A percentile compares a stretch with the other conserved stretches of the same genome.
Evolutionary conservation across 306 rosid species (phyloP).

Genomic region (Lithocarpus polystachyus): DNA sequence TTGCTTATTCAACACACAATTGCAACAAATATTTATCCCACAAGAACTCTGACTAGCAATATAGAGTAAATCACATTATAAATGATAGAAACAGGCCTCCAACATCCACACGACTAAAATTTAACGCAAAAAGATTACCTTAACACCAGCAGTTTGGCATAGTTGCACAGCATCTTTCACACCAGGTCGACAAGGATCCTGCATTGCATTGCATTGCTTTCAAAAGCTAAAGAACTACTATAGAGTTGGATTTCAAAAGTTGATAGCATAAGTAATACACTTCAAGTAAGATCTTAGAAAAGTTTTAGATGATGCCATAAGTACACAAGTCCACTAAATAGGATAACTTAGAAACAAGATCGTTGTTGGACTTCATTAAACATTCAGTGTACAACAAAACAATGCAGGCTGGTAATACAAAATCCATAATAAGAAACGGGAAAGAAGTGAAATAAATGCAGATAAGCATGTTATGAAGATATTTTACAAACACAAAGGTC

Average conservation of each 20-base stretch:
- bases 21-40: not conserved
- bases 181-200: conserved; percentile 92
- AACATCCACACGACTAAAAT: not conserved
- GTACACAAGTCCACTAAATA: not conserved
- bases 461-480: not conserved
- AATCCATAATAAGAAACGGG: not conserved
- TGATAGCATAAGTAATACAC: not conserved
- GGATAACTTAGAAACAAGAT: not conserved
- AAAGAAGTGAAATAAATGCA: not conserved
- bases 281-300: not conserved
- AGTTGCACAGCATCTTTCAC: conserved; percentile 69
- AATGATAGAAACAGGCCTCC: not conserved
- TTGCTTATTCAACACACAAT: no score
- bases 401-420: not conserved
- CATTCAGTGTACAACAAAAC: not conserved
- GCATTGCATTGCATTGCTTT: conserved; percentile 32
- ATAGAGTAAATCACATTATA: not conserved
- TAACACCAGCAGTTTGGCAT: conserved; percentile 92
- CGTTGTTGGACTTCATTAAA: not conserved
- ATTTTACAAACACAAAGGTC: not conserved
- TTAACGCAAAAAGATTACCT: conserved; percentile 46
- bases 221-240: not conserved
- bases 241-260: not conserved
- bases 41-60: not conserved
- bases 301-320: not conserved